These are phyloP conservation scores for Lasiosphaeria hispida DNA, from an alignment of 495 filamentous ascomycete species.

Conservation along the genomic window DNA sequence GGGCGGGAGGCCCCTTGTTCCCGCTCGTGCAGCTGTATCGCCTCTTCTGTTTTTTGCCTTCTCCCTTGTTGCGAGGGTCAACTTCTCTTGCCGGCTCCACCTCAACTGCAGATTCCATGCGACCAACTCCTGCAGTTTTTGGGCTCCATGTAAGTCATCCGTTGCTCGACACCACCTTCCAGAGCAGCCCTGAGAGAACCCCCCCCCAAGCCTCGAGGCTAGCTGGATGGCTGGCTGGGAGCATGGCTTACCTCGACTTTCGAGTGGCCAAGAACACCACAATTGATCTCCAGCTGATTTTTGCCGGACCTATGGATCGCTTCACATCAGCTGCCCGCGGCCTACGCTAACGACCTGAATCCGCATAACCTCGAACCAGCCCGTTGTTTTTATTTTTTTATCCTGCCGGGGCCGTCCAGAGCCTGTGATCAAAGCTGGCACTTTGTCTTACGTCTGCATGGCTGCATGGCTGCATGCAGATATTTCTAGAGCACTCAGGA, in stretches of 20 bases:
- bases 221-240: not conserved
- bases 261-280: too few species aligned
- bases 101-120: constrained; percentile 1
- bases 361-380: too few species aligned
- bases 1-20: constrained; percentile 29
- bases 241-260: too few species aligned
- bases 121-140: constrained; percentile 6
- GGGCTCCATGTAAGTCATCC: constrained; percentile 32
- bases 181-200: not conserved
- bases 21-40: constrained; percentile 31
- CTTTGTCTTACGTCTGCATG: too few species aligned
- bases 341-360: too few species aligned
- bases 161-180: constrained; percentile 27
- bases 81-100: constrained; percentile 11
- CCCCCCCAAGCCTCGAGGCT: constrained; percentile 8
- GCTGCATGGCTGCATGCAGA: too few species aligned
- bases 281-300: too few species aligned
- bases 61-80: not conserved
- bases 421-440: too few species aligned
- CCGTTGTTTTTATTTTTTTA: too few species aligned
- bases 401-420: too few species aligned
- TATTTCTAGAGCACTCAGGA: too few species aligned
- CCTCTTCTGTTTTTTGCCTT: not conserved
- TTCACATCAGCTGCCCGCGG: not conserved
- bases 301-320: too few species aligned